These are phyloP conservation scores for Phytophthora nicotianae DNA, from an alignment of 352 stramenopile species.

Conservation along the genomic window DNA sequence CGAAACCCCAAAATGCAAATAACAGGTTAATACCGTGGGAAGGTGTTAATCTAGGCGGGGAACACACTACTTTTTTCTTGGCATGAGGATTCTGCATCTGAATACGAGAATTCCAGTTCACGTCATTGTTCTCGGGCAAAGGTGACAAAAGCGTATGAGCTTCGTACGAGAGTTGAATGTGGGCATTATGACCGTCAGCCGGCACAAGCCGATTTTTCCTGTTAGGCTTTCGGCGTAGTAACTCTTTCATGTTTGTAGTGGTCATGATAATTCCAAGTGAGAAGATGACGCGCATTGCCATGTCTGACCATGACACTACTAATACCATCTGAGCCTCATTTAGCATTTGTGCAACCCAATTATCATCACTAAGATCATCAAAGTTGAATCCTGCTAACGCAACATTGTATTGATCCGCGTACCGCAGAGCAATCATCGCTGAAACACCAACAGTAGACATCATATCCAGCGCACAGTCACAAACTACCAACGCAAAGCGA, in stretches of 20 bases:
- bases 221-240: constrained; percentile 4
- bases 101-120: too few relatives aligned
- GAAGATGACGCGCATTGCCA: constrained; percentile 24
- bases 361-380: constrained; percentile 3
- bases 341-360: constrained; percentile 25
- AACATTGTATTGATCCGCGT: constrained; percentile 21
- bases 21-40: constrained; percentile 3
- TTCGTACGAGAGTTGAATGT: not conserved
- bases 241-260: constrained; percentile 24
- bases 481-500: constrained; percentile 20
- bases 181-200: not conserved
- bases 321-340: constrained; percentile 35
- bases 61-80: too few relatives aligned
- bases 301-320: constrained; percentile 33
- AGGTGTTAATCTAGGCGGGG: not conserved
- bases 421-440: constrained; percentile 14
- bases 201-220: not conserved
- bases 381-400: constrained; percentile 4
- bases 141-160: not conserved
- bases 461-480: constrained; percentile 34
- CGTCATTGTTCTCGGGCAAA: not conserved
- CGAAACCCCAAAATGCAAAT: constrained; percentile 23
- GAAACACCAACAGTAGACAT: constrained; percentile 30
- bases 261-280: constrained; percentile 21
- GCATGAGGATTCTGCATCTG: not conserved